phyloP scores from a whole-genome alignment of 805 yeast species.

The Teunomyces pallodes region DNA sequence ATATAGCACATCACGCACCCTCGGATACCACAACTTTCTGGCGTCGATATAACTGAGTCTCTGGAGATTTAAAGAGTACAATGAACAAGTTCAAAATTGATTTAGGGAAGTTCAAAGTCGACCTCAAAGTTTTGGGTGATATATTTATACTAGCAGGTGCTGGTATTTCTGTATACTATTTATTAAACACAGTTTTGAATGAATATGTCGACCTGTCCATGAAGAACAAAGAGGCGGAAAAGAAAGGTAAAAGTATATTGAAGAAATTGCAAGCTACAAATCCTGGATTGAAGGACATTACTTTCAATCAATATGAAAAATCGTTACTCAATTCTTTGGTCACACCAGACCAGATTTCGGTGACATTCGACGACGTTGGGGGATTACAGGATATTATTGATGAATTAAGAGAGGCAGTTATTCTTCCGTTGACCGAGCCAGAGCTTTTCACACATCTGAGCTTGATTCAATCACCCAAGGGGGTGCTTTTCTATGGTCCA shows the following conservation, averaged over 20 bases:
- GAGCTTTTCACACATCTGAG: conserved; percentile 66
- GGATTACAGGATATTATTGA: conserved; percentile 81
- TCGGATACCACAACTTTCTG: background rate
- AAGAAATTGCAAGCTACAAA: conserved; percentile 41
- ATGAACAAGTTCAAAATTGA: conserved; percentile 37
- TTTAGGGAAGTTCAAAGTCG: conserved; percentile 36
- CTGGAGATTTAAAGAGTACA: background rate
- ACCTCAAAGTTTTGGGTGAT: conserved; percentile 42
- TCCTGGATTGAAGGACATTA: conserved; percentile 55
- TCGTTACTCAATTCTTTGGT: conserved; percentile 75
- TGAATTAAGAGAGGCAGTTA: conserved; percentile 83
- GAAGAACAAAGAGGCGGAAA: conserved; percentile 60
- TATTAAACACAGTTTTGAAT: conserved; percentile 43
- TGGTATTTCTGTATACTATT: conserved; percentile 66
- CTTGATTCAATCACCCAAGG: conserved; percentile 87
- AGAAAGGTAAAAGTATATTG: conserved; percentile 48
- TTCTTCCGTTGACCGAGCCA: conserved; percentile 78
- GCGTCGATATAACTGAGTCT: background rate
- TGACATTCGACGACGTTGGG: conserved; percentile 80
- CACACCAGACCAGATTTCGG: conserved; percentile 78
- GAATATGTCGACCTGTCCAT: conserved; percentile 32
- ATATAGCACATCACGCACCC: background rate
- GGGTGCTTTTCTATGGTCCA: conserved; percentile 89
- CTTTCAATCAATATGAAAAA: conserved; percentile 71
- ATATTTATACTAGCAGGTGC: conserved; percentile 51